These are phyloP conservation scores for Trichomonascaceae sp. DNA, from an alignment of 1,139 yeast species.

Conservation along the genomic window DNA sequence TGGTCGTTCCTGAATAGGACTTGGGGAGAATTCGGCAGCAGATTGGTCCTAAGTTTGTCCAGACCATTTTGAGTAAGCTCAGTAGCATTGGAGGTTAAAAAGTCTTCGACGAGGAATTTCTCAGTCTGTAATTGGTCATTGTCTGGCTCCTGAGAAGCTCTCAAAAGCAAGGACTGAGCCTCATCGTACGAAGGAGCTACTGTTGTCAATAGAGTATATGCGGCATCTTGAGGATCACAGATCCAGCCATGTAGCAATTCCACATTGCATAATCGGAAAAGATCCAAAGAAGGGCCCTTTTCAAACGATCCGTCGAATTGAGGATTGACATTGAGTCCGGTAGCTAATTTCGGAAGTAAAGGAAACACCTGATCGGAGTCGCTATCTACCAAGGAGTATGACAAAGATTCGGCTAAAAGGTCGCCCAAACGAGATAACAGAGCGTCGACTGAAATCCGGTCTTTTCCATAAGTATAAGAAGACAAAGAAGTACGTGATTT, in stretches of 20 bases:
- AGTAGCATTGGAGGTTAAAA: slow-evolving; percentile 52
- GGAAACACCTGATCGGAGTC: slow-evolving; percentile 33
- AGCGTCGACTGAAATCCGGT: slow-evolving; percentile 23
- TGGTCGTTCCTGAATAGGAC: slow-evolving; percentile 83
- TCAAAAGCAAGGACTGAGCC: slow-evolving; percentile 36
- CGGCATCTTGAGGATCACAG: slow-evolving; percentile 33
- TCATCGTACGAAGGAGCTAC: slow-evolving; percentile 40
- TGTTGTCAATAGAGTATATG: slow-evolving; percentile 30
- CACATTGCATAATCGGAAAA: slow-evolving; percentile 43
- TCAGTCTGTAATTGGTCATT: slow-evolving; percentile 14
- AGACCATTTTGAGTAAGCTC: slow-evolving; percentile 70
- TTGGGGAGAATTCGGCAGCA: slow-evolving; percentile 46
- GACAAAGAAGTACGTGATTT: slow-evolving; percentile 11
- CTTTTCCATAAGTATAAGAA: slow-evolving; percentile 21
- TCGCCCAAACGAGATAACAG: slow-evolving; percentile 31
- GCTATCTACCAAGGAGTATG: slow-evolving; percentile 8
- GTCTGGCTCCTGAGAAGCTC: slow-evolving; percentile 10
- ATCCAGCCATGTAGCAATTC: slow-evolving; percentile 51
- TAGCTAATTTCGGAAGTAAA: slow-evolving; percentile 57
- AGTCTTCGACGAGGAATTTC: slow-evolving; percentile 28
- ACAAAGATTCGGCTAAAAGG: slow-evolving; percentile 36
- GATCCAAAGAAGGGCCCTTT: slow-evolving; percentile 37
- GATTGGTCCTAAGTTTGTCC: slow-evolving; percentile 31
- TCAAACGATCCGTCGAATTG: slow-evolving; percentile 60
- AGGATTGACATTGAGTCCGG: slow-evolving; percentile 74